phyloP scores from a whole-genome alignment of 2,329 filamentous ascomycete genomes.

The Epichloe baconii region DNA sequence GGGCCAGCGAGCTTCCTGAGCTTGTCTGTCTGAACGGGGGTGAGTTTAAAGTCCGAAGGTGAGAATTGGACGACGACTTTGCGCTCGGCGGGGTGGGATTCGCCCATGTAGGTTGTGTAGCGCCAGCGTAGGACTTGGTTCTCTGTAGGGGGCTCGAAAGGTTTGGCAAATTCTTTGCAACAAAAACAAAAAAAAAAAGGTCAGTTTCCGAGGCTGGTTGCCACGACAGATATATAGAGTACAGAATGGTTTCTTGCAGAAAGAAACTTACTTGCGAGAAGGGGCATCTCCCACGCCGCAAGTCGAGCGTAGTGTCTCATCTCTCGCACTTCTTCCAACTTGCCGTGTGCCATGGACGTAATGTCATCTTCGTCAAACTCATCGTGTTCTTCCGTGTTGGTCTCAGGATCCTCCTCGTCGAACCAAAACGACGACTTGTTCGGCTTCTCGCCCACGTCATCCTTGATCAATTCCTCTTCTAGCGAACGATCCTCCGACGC shows the following conservation, averaged over 20 bases:
- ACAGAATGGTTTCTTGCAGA: background rate
- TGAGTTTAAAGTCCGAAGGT: conserved; percentile 58
- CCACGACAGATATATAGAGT: background rate
- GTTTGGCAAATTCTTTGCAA: conserved; percentile 60
- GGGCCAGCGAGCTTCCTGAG: conserved; percentile 76
- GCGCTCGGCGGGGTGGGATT: conserved; percentile 76
- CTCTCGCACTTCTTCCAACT: conserved; percentile 80
- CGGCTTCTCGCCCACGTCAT: conserved; percentile 19
- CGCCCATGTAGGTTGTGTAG: conserved; percentile 93
- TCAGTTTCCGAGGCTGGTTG: background rate
- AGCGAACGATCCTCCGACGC: conserved; percentile 19
- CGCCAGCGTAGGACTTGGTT: conserved; percentile 76
- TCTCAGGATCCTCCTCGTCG: conserved; percentile 34
- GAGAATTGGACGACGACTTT: conserved; percentile 93
- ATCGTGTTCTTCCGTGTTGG: conserved; percentile 38
- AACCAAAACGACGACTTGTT: conserved; percentile 33
- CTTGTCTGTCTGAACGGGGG: conserved; percentile 57
- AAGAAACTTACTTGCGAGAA: conserved; percentile 63
- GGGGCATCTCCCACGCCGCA: conserved; percentile 89
- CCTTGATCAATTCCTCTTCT: conserved; percentile 17
- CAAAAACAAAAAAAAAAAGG: background rate
- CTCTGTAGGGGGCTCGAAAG: conserved; percentile 60
- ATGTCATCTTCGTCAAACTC: conserved; percentile 75
- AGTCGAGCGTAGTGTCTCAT: conserved; percentile 77
- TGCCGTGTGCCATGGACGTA: conserved; percentile 66